These are phyloP conservation scores for Macroventuria anomochaeta DNA, from an alignment of 2,329 filamentous ascomycete species.

Conservation along the genomic window DNA sequence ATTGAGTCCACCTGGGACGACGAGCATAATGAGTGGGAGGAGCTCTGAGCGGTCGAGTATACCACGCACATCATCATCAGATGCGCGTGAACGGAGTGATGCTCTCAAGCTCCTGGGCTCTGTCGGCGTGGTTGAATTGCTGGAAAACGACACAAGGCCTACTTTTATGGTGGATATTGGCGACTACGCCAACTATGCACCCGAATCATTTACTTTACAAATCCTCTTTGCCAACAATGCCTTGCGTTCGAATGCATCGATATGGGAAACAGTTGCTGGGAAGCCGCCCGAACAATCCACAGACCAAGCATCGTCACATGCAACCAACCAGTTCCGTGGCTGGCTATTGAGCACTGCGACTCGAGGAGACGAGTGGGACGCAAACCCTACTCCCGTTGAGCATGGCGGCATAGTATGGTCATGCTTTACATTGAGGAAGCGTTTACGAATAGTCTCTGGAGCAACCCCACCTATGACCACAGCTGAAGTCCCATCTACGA, in stretches of 20 bases:
- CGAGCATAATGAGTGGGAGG: constrained; percentile 63
- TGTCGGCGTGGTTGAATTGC: constrained; percentile 72
- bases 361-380: constrained; percentile 60
- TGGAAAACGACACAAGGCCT: constrained; percentile 78
- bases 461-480: constrained; percentile 17
- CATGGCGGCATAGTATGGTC: constrained; percentile 75
- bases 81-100: constrained; percentile 56
- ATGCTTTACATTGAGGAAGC: constrained; percentile 70
- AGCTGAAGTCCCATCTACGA: constrained; percentile 41
- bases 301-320: constrained; percentile 48
- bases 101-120: constrained; percentile 65
- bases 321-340: constrained; percentile 64
- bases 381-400: constrained; percentile 56
- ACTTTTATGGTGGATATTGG: constrained; percentile 76
- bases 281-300: constrained; percentile 39
- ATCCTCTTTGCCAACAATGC: constrained; percentile 73
- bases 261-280: constrained; percentile 64
- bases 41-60: constrained; percentile 61
- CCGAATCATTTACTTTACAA: constrained; percentile 58
- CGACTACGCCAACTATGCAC: constrained; percentile 62
- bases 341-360: constrained; percentile 69
- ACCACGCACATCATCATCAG: constrained; percentile 59
- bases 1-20: constrained; percentile 43
- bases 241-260: constrained; percentile 62
- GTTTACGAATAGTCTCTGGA: constrained; percentile 72